Base-by-base conservation (phyloP, 768 basidiomycete genomes). In the Dioszegia hungarica region DNA sequence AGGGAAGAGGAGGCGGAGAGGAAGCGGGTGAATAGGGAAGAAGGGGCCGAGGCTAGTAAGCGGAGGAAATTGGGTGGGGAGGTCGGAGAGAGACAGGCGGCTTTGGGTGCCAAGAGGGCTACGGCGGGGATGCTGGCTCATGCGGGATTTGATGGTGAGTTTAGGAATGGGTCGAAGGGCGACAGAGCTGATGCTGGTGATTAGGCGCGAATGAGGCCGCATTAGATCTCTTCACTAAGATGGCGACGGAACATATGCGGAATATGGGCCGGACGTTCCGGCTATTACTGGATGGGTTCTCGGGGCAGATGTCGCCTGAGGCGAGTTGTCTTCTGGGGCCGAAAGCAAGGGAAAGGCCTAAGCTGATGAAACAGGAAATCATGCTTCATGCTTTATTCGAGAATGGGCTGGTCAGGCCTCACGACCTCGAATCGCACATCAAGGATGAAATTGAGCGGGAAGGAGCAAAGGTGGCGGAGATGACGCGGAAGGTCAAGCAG, bases 301-400 rank as follows among this genome's bases (percentile, higher is more conserved):
- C 83, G 1, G 78, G 82, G 45, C 82, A 81, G 22, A 91, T 97
- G 89, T 84, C 86, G 0, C 72, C 90, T 0, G 91, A 95, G 83
- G 92, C 93, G 54, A 47, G 63, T 27, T 15, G 20, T n/a, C n/a
- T n/a, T n/a, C n/a, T n/a, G n/a, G n/a, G n/a, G n/a, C n/a, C n/a
- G n/a, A n/a, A n/a, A n/a, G n/a, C n/a, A n/a, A n/a, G n/a, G 8
- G 9, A 3, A 6, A 19, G 17, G 22, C 25, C 14, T 4, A 3
- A n/a, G 33, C 34, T n/a, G 34, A 11, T 27, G 34, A 15, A 12
- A n/a, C 57, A 94, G 90, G 90, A 94, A 85, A 93, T 95, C 31
- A 85, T 94, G 34, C 81, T 92, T 1, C 90, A 94, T 73, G 87
- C 90, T 0, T 78, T 97, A 17, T 89, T 92, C 63, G 90, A 95